phyloP scores from a whole-genome alignment of 805 yeast genomes.

The Ogataea trehalophila region DNA sequence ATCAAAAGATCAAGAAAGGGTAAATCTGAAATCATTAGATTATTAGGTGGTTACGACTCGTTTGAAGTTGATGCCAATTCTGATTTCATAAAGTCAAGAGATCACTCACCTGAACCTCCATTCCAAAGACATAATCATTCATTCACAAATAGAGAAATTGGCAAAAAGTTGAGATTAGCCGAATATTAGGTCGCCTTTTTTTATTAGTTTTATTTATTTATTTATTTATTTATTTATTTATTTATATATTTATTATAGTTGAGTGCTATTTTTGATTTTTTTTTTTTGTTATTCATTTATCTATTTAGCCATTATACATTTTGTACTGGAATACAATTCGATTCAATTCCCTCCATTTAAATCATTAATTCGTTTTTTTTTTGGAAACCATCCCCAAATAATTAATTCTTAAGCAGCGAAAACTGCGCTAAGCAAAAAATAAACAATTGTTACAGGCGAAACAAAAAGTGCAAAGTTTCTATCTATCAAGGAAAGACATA shows the following conservation, averaged over 20 bases:
- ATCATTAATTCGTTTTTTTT: too few species aligned
- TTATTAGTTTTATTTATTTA: background rate
- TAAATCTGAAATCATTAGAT: conserved; percentile 29
- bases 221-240: background rate
- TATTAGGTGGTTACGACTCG: conserved; percentile 83
- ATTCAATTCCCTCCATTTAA: too few species aligned
- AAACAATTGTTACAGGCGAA: too few species aligned
- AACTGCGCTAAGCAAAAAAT: too few species aligned
- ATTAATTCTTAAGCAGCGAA: too few species aligned
- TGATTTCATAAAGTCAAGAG: conserved; percentile 50
- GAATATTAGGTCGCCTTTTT: conserved; percentile 40
- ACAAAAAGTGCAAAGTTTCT: too few species aligned
- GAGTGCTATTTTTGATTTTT: background rate
- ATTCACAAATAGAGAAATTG: conserved; percentile 46
- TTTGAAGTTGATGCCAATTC: conserved; percentile 62
- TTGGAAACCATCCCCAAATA: too few species aligned
- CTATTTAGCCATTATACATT: too few species aligned
- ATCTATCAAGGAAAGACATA: too few species aligned
- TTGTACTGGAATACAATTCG: too few species aligned
- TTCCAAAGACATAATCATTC: conserved; percentile 18
- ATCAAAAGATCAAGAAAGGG: conserved; percentile 14
- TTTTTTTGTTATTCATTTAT: background rate
- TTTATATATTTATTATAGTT: background rate
- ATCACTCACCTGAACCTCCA: conserved; percentile 52
- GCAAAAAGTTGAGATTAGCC: conserved; percentile 57